A percentile compares a stretch with the other conserved stretches of the same genome.
Conservation (phyloP, 116 monocot species). For the Papilionanthe hybrid region DNA sequence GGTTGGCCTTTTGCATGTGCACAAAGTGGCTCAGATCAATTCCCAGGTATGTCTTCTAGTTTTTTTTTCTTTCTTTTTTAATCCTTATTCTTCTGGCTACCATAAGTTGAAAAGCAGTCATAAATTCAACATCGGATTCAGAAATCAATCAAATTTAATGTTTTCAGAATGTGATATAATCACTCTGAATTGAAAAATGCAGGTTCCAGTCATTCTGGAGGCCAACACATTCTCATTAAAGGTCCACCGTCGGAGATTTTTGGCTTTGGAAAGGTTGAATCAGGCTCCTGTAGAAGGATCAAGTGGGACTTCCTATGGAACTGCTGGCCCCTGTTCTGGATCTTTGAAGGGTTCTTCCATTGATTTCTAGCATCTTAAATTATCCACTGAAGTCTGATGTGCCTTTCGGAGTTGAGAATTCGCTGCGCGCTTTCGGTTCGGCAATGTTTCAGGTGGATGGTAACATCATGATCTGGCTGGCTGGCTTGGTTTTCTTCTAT, state of each 20-base stretch:
- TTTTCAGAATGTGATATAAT: background rate
- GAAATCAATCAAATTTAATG: background rate
- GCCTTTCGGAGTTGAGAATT: background rate
- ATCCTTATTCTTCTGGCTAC: no score
- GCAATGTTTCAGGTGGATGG: background rate
- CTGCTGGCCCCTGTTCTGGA: constrained; percentile 45
- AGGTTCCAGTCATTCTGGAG: constrained; percentile 85
- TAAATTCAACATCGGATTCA: background rate
- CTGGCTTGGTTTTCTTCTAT: no score
- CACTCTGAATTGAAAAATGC: constrained; percentile 10
- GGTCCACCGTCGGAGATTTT: constrained; percentile 49
- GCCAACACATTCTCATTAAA: constrained; percentile 78
- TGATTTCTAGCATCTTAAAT: constrained; percentile 36
- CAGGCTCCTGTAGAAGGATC: constrained; percentile 96
- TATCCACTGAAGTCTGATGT: background rate
- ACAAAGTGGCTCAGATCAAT: constrained; percentile 82
- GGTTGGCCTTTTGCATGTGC: constrained; percentile 93
- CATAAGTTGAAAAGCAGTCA: background rate
- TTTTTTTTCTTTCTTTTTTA: background rate
- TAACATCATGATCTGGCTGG: background rate
- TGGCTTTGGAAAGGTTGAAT: constrained; percentile 80
- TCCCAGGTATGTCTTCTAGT: constrained; percentile 43
- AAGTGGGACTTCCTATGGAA: constrained; percentile 43
- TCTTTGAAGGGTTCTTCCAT: constrained; percentile 56
- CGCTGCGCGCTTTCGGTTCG: background rate